These are phyloP conservation scores for Darksidea phi DNA, from an alignment of 495 filamentous ascomycete species.

Conservation along the genomic window DNA sequence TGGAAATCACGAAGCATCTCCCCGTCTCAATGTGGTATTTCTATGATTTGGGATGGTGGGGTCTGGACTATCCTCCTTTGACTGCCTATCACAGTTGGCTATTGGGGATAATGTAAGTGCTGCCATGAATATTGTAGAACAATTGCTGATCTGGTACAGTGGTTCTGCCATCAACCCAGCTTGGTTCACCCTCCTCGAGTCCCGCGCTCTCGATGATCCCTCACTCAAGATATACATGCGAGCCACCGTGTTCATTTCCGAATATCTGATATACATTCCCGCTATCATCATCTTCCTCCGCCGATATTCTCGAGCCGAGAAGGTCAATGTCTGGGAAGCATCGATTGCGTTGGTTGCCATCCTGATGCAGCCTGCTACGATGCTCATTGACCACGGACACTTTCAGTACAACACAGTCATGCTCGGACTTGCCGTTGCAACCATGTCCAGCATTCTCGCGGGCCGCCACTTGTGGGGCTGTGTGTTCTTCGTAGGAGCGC, in stretches of 20 bases:
- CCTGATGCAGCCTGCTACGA: constrained; percentile 86
- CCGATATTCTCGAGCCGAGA: constrained; percentile 67
- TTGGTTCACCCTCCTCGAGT: constrained; percentile 87
- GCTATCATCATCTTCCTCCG: constrained; percentile 80
- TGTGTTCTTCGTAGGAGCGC: constrained; percentile 88
- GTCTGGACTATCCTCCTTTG: constrained; percentile 93
- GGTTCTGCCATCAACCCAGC: constrained; percentile 72
- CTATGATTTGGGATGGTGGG: constrained; percentile 96
- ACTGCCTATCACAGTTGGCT: constrained; percentile 98
- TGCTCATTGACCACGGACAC: constrained; percentile 95
- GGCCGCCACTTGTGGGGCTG: constrained; percentile 82
- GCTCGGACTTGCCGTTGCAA: constrained; percentile 83
- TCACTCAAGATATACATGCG: constrained; percentile 92
- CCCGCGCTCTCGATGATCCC: constrained; percentile 75
- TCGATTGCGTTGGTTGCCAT: constrained; percentile 85
- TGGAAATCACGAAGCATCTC: constrained; percentile 88
- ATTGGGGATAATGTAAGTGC: constrained; percentile 72
- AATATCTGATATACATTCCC: constrained; percentile 86
- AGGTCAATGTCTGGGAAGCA: constrained; percentile 71
- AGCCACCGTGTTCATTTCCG: constrained; percentile 81
- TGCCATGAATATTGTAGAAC: neutral
- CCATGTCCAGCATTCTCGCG: constrained; percentile 82
- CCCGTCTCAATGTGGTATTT: constrained; percentile 96
- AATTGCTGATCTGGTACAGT: constrained; percentile 44
- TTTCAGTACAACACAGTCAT: constrained; percentile 99